Percentiles rank a stretch among this genome's conserved stretches.
phyloP scores from a whole-genome alignment of 345 rosid species.

The Aethionema arabicum region DNA sequence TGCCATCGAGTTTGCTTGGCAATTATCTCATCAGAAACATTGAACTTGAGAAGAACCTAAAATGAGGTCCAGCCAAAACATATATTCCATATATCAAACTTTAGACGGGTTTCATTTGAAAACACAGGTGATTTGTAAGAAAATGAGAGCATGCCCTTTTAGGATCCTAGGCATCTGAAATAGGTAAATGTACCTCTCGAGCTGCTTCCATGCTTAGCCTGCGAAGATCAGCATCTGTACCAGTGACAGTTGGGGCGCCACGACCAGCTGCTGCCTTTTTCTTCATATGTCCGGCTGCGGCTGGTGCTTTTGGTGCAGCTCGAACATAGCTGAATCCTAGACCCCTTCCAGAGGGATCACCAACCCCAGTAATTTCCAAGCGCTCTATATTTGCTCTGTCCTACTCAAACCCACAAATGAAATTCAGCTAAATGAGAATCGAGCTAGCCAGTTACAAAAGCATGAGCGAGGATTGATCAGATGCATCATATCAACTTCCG shows the following conservation, averaged over 20 bases:
- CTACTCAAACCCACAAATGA: constrained; percentile 48
- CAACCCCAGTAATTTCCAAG: constrained; percentile 97
- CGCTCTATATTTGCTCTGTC: constrained; percentile 97
- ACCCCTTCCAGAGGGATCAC: constrained; percentile 98
- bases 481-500: constrained; percentile 19
- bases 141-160: neutral
- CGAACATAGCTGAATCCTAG: constrained; percentile 97
- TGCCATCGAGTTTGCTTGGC: constrained; percentile 98
- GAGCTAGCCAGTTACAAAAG: constrained; percentile 1
- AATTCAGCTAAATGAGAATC: constrained; percentile 18
- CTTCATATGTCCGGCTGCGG: constrained; percentile 70
- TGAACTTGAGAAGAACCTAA: constrained; percentile 93
- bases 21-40: constrained; percentile 85
- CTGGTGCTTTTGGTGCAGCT: constrained; percentile 80
- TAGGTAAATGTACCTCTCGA: constrained; percentile 63
- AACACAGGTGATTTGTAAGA: constrained; percentile 17
- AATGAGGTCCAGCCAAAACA: constrained; percentile 23
- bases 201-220: constrained; percentile 99
- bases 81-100: neutral
- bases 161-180: constrained; percentile 25
- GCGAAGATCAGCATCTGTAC: constrained; percentile 99
- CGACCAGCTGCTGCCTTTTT: constrained; percentile 84
- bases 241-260: constrained; percentile 90
- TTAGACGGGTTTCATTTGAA: constrained; percentile 7
- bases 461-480: constrained; percentile 9